A percentile compares a stretch with the other conserved stretches of the same genome.
Evolutionary conservation across 2,329 filamentous ascomycete species (phyloP).

Genomic region (Aspergillus transmontanensis): DNA sequence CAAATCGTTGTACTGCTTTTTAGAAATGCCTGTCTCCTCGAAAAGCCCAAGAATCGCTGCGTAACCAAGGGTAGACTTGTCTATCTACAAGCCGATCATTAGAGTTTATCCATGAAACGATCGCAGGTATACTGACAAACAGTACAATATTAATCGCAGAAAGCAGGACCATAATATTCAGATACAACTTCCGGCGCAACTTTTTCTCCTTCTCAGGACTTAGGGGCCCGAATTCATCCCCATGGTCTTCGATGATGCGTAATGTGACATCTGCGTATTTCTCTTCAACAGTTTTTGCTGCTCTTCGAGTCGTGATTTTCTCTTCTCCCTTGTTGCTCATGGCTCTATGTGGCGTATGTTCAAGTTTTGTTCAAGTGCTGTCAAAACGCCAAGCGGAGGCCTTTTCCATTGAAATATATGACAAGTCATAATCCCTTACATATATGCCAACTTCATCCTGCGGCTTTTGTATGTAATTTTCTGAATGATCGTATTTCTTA

Average conservation of each 20-base stretch:
- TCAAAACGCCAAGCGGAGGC: neutral
- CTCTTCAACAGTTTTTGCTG: neutral
- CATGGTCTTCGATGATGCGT: slow-evolving; percentile 2
- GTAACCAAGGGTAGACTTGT: slow-evolving; percentile 1
- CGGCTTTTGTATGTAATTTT: neutral
- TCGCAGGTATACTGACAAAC: neutral
- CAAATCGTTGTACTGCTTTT: slow-evolving; percentile 1
- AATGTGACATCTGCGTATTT: slow-evolving; percentile 2
- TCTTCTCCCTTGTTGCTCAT: neutral
- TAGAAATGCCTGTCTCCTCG: neutral
- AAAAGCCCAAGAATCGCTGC: slow-evolving; percentile 2
- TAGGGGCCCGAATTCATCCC: neutral
- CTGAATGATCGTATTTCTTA: neutral
- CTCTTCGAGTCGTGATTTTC: neutral
- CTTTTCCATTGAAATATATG: neutral
- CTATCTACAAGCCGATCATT: neutral
- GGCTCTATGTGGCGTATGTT: neutral
- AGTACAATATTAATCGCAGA: neutral
- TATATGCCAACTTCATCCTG: neutral
- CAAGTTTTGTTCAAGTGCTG: neutral
- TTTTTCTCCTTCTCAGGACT: neutral
- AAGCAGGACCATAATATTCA: neutral
- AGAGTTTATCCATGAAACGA: neutral
- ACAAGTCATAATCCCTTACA: neutral
- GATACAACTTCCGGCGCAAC: neutral